Evolutionary conservation across 495 filamentous ascomycete genomes (phyloP), one percentile per base, ranked within the genome.

Genomic region (Aspergillus leporis): DNA sequence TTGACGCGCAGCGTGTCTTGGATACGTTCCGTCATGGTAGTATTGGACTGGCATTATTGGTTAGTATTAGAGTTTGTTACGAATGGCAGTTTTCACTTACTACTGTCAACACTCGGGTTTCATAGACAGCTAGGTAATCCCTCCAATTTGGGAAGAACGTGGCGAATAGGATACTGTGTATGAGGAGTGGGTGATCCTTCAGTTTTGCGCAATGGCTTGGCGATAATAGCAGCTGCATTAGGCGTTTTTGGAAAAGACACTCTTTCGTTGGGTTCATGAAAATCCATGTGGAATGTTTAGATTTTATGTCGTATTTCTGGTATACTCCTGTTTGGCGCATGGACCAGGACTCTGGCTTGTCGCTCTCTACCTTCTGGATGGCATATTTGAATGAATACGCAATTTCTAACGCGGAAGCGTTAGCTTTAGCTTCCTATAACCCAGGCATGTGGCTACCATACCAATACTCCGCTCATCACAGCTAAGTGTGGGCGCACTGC

Each of bases 311-410:
- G 49, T 67, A 70, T 56, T 69, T 70, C 32, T 78, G 77, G 58
- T 76, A 81, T 5, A 81, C 53, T 0, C 74, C 76, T 7, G 63
- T 78, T 55, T 79, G 78, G 13, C 78, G 76, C 34, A 78, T 67
- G 6, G 64, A 64, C 78, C 78, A 81, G 16, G 64, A 59, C 13
- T 70, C 63, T 28, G 12, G 51, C 38, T 57, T 56, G 12, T 72
- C 62, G 1, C 61, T 58, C 13, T 57, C 50, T 8, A 56, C 16
- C 40, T 78, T 78, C 34, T 68, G 57, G 49, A 74, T 70, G 8
- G 74, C 74, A 40, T 79, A 78, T 56, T 71, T 74, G 41, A 77
- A 55, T 2, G 72, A 74, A 49, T 79, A 76, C 1, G 61, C 58
- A 36, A 76, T 66, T 43, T 81, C 78, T 79, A 51, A 12, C 25